Evolutionary conservation across 495 filamentous ascomycete genomes (phyloP).

Genomic region (Penicillium simplicissimum): DNA sequence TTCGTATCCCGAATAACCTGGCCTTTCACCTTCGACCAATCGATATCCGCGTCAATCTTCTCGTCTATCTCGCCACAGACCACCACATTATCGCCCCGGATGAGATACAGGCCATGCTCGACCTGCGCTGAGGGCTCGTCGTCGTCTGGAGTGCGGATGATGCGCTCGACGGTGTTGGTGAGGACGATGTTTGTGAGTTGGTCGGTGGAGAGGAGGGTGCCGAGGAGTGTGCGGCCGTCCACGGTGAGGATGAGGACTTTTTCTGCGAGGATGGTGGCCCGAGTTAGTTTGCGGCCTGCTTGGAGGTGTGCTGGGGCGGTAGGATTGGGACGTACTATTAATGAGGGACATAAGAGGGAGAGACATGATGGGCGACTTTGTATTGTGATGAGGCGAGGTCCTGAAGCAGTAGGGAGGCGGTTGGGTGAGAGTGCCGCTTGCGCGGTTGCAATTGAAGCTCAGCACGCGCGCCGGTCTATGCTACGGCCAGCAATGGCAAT

Average conservation of each 20-base stretch:
- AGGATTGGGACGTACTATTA: constrained; percentile 53
- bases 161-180: constrained; percentile 78
- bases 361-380: constrained; percentile 52
- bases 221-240: constrained; percentile 86
- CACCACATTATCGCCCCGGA: constrained; percentile 94
- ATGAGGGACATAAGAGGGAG: constrained; percentile 57
- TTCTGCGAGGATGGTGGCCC: constrained; percentile 54
- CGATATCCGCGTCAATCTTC: constrained; percentile 79
- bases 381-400: background rate
- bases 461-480: background rate
- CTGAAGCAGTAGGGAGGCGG: background rate
- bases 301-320: background rate
- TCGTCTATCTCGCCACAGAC: constrained; percentile 88
- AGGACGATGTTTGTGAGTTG: constrained; percentile 93
- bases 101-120: constrained; percentile 83
- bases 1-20: constrained; percentile 82
- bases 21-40: constrained; percentile 88
- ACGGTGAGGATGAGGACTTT: constrained; percentile 89
- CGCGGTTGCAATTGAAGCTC: background rate
- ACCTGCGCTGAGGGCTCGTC: constrained; percentile 78
- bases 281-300: constrained; percentile 23
- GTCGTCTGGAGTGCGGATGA: constrained; percentile 83
- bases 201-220: constrained; percentile 82
- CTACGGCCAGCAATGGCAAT: background rate
- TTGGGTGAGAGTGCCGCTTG: background rate